Conservation (phyloP, 306 rosid genomes). For the Arachis hypogaea region DNA sequence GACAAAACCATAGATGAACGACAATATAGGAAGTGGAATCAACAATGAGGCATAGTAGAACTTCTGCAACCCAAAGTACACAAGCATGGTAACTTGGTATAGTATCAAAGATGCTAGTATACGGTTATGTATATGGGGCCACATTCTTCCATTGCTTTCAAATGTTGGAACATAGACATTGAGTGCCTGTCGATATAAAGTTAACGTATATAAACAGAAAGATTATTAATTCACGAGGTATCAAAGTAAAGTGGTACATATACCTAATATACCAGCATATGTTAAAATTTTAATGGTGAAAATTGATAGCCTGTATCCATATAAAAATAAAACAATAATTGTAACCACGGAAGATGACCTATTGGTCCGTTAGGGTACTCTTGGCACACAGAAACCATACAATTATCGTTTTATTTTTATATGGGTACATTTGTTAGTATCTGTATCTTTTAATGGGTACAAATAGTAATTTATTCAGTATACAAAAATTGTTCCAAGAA, state of each 20-base stretch:
- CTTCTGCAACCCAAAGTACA: constrained; percentile 66
- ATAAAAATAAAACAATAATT: too few relatives aligned
- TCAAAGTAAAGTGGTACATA: too few relatives aligned
- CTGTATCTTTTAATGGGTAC: too few relatives aligned
- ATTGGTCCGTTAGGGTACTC: too few relatives aligned
- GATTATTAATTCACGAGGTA: too few relatives aligned
- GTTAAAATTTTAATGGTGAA: not conserved
- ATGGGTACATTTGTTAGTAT: too few relatives aligned
- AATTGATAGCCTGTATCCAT: not conserved
- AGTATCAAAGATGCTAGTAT: constrained; percentile 72
- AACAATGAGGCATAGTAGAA: constrained; percentile 57
- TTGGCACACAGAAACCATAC: too few relatives aligned
- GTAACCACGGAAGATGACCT: too few relatives aligned
- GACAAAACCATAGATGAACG: constrained; percentile 51
- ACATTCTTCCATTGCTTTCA: constrained; percentile 89
- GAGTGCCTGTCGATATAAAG: constrained; percentile 68
- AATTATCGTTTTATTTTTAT: too few relatives aligned
- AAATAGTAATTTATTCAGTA: too few relatives aligned
- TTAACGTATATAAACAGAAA: too few relatives aligned
- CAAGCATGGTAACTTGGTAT: constrained; percentile 84
- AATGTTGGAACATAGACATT: constrained; percentile 85
- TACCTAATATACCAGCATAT: too few relatives aligned
- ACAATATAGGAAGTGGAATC: constrained; percentile 66
- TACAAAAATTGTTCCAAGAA: not conserved
- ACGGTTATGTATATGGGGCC: constrained; percentile 86